Evolutionary conservation across 2,329 filamentous ascomycete species (phyloP), one percentile per base, ranked within the genome.

Genomic region (Alternaria sp.): DNA sequence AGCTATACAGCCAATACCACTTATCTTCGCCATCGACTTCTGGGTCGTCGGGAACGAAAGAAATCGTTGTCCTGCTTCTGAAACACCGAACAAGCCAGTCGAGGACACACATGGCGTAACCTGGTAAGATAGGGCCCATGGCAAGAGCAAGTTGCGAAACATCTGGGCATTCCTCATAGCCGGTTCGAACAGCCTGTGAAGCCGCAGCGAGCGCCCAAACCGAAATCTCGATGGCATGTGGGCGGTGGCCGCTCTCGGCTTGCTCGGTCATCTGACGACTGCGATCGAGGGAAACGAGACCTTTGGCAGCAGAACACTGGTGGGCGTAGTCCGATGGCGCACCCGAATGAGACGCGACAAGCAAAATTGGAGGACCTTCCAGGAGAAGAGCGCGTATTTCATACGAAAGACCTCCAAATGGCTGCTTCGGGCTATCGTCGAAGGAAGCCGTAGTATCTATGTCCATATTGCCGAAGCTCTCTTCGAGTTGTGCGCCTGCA

Each of bases 1-100:
- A 67, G 17, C 46, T 55, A 46, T 65, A 67, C 15, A 67, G 25
- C 52, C 45, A 65, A 43, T 59, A 61, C 46, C 51, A 63, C 19
- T 54, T 65, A 15, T 63, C 65, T n/a, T 36, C 15, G 7, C 36
- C 40, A 7, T 61, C 55, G n/a, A 62, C 40, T 15, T 54, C 59
- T 28, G 56, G 51, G 1, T 57, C 30, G 3, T 21, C 21, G 6
- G 59, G 55, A 13, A 65, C 8, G 32, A 65, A 65, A 21, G 54
- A 49, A 12, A 19, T 40, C 52, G 55, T 60, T 1, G 9, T 7
- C 10, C 52, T 62, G 19, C 52, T 57, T 9, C 43, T 25, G 15
- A 62, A 44, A 6, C 56, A 49, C 7, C 36, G 19, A 5, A 44
- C 45, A 21, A 59, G 59, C 62, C 65, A 65, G 15, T 65, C 52